Base-by-base conservation (phyloP, 768 basidiomycete species). In the Dictyophora rubrovolvata region DNA sequence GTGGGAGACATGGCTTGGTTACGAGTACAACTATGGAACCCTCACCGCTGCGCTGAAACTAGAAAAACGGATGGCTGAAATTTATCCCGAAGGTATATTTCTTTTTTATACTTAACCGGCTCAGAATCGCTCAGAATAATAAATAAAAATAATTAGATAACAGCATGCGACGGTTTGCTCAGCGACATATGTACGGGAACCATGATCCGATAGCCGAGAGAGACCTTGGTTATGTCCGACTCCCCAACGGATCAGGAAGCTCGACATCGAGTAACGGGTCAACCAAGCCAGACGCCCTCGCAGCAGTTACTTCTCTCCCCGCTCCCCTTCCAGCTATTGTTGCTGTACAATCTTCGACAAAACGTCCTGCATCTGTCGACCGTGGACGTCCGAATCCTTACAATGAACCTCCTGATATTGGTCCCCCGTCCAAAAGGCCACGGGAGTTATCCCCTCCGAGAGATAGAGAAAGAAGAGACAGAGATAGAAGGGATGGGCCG, bases 11-110 rank as follows among this genome's bases (percentile, higher is more conserved):
- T 98, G 94, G 96, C 86, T 93, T 4, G 79, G 87, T 57, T 95
- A 95, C 72, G 92, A 96, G 70, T 97, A 93, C 72, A 86, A 90
- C 66, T 97, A 89, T 66, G 92, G 92, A n/a, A 92, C 94, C 70
- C 75, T 94, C 36, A 85, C 89, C 48, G 87, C 89, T 1, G 82
- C 89, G 1, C 84, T 89, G 64, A 91, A 94, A 71, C 80, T 97
- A 51, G 93, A 96, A 70, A 84, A 85, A 61, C 82, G 96, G 8
- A 88, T 97, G 65, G 76, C 86, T 0, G 94, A 97, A 61, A 83
- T 85, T 0, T 97, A 91, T 71, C 85, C 93, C 0, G 82, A 82
- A 53, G 92, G 93, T 92, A 62, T 46, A 82, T 71, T 10, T 23
- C 9, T 51, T 1, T 28, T 28, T 28, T n/a, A n/a, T n/a, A n/a